Conservation (phyloP, 768 basidiomycete genomes). For the Russula griseocarnosa region DNA sequence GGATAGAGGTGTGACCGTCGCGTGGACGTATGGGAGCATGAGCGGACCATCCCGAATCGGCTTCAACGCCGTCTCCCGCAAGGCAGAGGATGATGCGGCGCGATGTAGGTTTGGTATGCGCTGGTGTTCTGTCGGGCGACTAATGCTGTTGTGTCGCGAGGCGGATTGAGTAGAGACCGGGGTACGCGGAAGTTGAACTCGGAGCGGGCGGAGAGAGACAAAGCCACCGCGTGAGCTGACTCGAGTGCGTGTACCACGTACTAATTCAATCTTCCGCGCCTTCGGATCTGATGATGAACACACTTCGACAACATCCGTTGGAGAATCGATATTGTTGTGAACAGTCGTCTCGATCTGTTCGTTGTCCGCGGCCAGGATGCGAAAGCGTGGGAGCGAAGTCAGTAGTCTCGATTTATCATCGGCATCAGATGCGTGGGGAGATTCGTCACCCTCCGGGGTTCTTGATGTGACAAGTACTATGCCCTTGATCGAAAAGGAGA, state of each 20-base stretch:
- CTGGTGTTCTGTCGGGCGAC: constrained; percentile 29
- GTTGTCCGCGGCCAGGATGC: constrained; percentile 60
- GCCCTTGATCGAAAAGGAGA: constrained; percentile 64
- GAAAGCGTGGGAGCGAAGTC: constrained; percentile 64
- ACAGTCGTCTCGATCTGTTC: constrained; percentile 57
- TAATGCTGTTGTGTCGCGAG: constrained; percentile 25
- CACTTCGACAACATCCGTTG: constrained; percentile 51
- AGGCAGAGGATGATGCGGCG: constrained; percentile 28
- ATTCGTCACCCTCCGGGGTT: constrained; percentile 30
- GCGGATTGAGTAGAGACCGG: constrained; percentile 18
- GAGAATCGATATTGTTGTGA: constrained; percentile 50
- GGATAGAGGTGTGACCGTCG: constrained; percentile 51
- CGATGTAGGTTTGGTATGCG: constrained; percentile 30
- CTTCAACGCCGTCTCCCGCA: constrained; percentile 34
- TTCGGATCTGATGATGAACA: constrained; percentile 59
- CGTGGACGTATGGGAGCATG: constrained; percentile 57
- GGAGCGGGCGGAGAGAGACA: constrained; percentile 47
- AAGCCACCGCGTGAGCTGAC: constrained; percentile 60
- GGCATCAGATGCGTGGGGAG: constrained; percentile 27
- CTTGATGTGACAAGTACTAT: constrained; percentile 56
- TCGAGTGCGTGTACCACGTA: constrained; percentile 54
- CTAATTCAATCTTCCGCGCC: constrained; percentile 58
- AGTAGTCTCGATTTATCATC: constrained; percentile 41
- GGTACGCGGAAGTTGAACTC: constrained; percentile 31
- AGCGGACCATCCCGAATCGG: constrained; percentile 52